Conservation (phyloP, 2,329 filamentous ascomycete genomes). For the Cytospora mali region DNA sequence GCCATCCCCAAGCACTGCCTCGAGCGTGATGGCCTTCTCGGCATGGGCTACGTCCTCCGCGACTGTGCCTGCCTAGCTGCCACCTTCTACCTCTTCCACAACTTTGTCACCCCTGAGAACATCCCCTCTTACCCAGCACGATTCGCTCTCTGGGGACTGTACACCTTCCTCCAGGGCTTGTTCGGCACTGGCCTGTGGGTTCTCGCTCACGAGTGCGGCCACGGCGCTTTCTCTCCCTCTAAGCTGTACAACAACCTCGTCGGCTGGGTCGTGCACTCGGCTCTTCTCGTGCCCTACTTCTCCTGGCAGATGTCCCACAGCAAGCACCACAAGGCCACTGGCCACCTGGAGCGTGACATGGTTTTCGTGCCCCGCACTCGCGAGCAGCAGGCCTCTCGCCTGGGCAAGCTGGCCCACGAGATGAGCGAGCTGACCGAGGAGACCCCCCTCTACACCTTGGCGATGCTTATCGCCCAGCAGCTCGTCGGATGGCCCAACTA, state of each 20-base stretch:
- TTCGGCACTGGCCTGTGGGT: conserved; percentile 96
- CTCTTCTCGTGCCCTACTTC: conserved; percentile 93
- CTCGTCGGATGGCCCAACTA: conserved; percentile 93
- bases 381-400: conserved; percentile 73
- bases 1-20: conserved; percentile 98
- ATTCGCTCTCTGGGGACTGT: conserved; percentile 63
- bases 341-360: conserved; percentile 97
- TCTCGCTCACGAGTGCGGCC: conserved; percentile 95
- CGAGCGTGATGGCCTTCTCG: conserved; percentile 75
- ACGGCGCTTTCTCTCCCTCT: conserved; percentile 94
- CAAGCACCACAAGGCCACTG: conserved; percentile 99
- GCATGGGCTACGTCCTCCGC: conserved; percentile 81
- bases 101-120: conserved; percentile 82
- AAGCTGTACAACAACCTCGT: conserved; percentile 88
- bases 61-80: conserved; percentile 72
- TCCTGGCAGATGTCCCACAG: conserved; percentile 99
- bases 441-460: conserved; percentile 80
- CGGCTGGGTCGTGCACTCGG: conserved; percentile 88
- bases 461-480: conserved; percentile 80
- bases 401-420: conserved; percentile 78
- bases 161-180: conserved; percentile 84
- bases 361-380: conserved; percentile 96
- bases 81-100: conserved; percentile 89
- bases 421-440: conserved; percentile 90
- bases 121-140: conserved; percentile 72